Evolutionary conservation across 2,329 filamentous ascomycete species (phyloP).

Genomic region (Pestalotiopsis sp.): DNA sequence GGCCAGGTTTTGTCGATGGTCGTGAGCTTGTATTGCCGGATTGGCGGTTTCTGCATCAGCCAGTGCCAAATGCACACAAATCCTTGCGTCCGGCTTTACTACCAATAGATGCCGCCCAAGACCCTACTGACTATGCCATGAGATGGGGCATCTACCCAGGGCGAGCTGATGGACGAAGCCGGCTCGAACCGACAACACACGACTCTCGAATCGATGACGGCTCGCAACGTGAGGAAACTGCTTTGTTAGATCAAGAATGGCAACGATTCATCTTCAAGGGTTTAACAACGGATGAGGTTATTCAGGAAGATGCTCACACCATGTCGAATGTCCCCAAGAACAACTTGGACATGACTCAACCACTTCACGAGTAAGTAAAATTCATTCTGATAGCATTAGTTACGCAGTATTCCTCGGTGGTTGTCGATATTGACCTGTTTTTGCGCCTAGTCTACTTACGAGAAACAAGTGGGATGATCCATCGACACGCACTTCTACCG

Average conservation of each 20-base stretch:
- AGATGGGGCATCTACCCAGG: constrained; percentile 30
- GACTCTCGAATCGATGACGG: constrained; percentile 22
- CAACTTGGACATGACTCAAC: constrained; percentile 17
- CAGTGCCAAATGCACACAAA: neutral
- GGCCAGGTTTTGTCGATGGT: neutral
- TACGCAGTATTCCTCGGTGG: neutral
- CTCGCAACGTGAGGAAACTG: constrained; percentile 20
- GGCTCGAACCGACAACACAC: constrained; percentile 28
- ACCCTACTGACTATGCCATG: constrained; percentile 26
- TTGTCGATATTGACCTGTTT: neutral
- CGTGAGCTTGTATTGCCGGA: neutral
- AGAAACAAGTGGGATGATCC: neutral
- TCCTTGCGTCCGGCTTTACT: constrained; percentile 26
- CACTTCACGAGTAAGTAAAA: constrained; percentile 27
- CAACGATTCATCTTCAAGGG: constrained; percentile 27
- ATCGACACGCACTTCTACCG: neutral
- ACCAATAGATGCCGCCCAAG: constrained; percentile 18
- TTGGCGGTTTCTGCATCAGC: neutral
- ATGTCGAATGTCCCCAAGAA: constrained; percentile 19
- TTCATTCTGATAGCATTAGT: neutral
- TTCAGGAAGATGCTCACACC: constrained; percentile 19
- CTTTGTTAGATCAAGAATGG: constrained; percentile 26
- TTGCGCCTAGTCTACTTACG: neutral
- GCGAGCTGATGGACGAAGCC: constrained; percentile 28
- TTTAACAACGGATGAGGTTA: constrained; percentile 31